These are phyloP conservation scores for Krasilnikovozyma curviuscula DNA, from an alignment of 768 basidiomycete genomes.

Conservation along the genomic window DNA sequence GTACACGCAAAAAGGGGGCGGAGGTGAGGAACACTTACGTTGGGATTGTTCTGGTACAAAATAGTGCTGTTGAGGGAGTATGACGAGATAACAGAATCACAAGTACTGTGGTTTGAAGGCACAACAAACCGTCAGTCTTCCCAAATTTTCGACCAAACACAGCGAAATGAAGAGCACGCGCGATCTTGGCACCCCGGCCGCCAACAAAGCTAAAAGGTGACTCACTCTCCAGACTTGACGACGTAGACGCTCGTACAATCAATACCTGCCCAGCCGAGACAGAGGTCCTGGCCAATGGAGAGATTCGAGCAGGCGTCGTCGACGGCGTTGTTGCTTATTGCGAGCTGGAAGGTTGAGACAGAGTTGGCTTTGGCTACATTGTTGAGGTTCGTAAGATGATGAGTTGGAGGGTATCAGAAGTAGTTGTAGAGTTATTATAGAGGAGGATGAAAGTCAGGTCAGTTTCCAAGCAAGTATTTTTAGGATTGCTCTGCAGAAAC, in stretches of 20 bases:
- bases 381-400: no score
- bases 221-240: slow-evolving; percentile 36
- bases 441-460: not conserved
- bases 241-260: slow-evolving; percentile 48
- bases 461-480: not conserved
- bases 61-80: slow-evolving; percentile 36
- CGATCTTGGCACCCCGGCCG: not conserved
- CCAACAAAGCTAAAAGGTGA: not conserved
- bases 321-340: slow-evolving; percentile 36
- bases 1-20: not conserved
- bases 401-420: not conserved
- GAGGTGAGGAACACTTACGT: slow-evolving; percentile 24
- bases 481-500: not conserved
- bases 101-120: slow-evolving; percentile 26
- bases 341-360: slow-evolving; percentile 49
- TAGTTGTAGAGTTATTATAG: no score
- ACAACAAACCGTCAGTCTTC: not conserved
- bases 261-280: slow-evolving; percentile 40
- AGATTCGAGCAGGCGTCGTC: slow-evolving; percentile 50
- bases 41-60: slow-evolving; percentile 53
- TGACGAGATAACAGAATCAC: slow-evolving; percentile 32
- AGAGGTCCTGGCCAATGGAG: slow-evolving; percentile 37
- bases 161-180: not conserved
- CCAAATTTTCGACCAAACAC: not conserved
- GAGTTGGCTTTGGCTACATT: slow-evolving; percentile 20